Conservation (phyloP, 164 flowering plant genomes). For the Nymphaea thermarum region DNA sequence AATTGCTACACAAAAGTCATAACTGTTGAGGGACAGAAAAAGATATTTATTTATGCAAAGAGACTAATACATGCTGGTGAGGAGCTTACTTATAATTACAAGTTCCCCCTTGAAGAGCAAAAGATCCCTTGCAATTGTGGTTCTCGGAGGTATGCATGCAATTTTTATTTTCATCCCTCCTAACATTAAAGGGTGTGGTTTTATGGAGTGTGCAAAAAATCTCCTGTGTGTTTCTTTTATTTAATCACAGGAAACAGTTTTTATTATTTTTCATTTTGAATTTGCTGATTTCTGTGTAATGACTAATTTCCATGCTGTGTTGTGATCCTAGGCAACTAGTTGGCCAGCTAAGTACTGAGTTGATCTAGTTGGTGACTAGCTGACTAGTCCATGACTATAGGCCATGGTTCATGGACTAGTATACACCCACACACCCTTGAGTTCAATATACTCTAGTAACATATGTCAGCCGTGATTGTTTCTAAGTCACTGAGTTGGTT, state of each 20-base stretch:
- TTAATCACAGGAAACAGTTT: background rate
- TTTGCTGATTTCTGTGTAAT: background rate
- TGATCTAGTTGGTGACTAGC: too few relatives aligned
- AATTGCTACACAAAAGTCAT: conserved; percentile 96
- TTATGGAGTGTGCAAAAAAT: too few relatives aligned
- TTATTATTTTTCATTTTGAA: too few relatives aligned
- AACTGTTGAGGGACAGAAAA: conserved; percentile 86
- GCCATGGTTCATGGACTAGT: too few relatives aligned
- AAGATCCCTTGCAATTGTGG: conserved; percentile 98
- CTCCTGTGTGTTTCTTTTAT: background rate
- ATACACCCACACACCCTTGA: too few relatives aligned
- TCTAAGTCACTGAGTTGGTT: too few relatives aligned
- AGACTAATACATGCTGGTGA: conserved; percentile 84
- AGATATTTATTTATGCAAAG: conserved; percentile 92
- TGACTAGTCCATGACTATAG: too few relatives aligned
- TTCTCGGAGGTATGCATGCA: conserved; percentile 48
- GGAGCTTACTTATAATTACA: conserved; percentile 94
- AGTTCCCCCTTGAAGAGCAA: conserved; percentile 93
- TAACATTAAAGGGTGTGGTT: background rate
- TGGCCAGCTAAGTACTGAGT: too few relatives aligned
- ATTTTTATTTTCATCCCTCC: background rate
- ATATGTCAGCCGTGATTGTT: too few relatives aligned
- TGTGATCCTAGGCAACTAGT: too few relatives aligned
- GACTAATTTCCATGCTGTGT: too few relatives aligned
- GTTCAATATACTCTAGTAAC: too few relatives aligned